A percentile compares a stretch with the other conserved stretches of the same genome.
These are phyloP conservation scores for Begonia masoniana DNA, from an alignment of 306 rosid species.

Conservation along the genomic window DNA sequence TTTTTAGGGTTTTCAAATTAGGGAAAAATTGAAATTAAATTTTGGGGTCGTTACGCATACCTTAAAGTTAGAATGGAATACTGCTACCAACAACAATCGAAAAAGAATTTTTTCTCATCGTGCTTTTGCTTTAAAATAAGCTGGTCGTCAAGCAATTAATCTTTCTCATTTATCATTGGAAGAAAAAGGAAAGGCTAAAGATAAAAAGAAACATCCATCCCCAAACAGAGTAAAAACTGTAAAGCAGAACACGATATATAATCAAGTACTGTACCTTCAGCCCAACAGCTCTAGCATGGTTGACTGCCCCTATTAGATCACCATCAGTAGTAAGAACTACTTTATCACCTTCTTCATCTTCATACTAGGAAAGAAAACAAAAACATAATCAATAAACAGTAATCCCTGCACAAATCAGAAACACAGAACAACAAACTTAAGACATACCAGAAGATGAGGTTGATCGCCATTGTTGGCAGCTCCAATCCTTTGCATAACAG, in stretches of 20 bases:
- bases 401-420: conserved; percentile 1
- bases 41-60: too few relatives aligned
- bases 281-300: conserved; percentile 55
- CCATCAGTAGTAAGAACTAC: conserved; percentile 55
- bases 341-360: conserved; percentile 93
- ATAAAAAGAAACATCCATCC: neutral
- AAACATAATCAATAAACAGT: conserved; percentile 2
- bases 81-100: too few relatives aligned
- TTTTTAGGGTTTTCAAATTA: too few relatives aligned
- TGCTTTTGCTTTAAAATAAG: neutral
- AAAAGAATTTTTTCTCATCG: too few relatives aligned
- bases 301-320: conserved; percentile 67
- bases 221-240: neutral
- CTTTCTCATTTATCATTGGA: neutral
- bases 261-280: conserved; percentile 42
- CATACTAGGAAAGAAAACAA: conserved; percentile 38
- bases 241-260: neutral
- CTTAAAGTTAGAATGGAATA: too few relatives aligned
- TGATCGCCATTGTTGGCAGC: conserved; percentile 21
- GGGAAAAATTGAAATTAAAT: too few relatives aligned
- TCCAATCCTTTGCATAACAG: conserved; percentile 53
- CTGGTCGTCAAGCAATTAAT: neutral
- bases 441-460: conserved; percentile 62
- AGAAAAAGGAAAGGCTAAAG: neutral
- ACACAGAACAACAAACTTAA: conserved; percentile 12